Base-by-base conservation (phyloP, 345 rosid genomes). In the Capsella bursapastoris region DNA sequence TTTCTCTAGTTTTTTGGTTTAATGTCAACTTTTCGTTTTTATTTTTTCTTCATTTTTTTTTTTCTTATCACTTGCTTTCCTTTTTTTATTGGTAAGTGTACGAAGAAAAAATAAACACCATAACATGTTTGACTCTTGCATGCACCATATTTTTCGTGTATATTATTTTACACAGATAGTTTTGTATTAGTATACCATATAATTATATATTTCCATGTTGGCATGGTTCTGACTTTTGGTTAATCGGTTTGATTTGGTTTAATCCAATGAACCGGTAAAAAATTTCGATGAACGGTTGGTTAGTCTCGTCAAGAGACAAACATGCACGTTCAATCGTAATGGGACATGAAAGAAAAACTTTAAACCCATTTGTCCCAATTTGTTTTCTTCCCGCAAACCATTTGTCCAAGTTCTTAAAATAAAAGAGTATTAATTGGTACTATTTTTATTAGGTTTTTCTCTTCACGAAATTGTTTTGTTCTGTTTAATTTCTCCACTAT, bases 11-110 rank as follows among this genome's bases (percentile, higher is more conserved):
- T 56, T 56, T 63, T 76, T 22, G 45, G 66, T 70, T 71, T 76
- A 70, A 63, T 70, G 75, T 76, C 80, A 76, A 76, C 80, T 76
- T 76, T 57, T 63, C 59, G 1, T 63, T 57, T 69, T 22, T 22
- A 22, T 22, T 2, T 41, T 60, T 51, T 37, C 25, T 57, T 67
- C 7, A 5, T 66, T 67, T 67, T 50, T 13, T 22, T 31, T 16
- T 3, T 11, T 60, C 64, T 44, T 25, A 35, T 59, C 66, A 57
- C 60, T 43, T 50, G 40, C 61, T 28, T 58, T 50, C 25, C 2
- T 34, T 62, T 34, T 66, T 68, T 69, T 69, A 76, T 76, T 69
- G 75, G 70, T 69, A 61, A 61, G 68, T 67, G 29, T 53, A 52
- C 44, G 35, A 61, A 68, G 57, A 56, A 76, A 66, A 67, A 62